phyloP scores from a whole-genome alignment of 1,284 basidiomycete genomes.

The Leccinum proximum region DNA sequence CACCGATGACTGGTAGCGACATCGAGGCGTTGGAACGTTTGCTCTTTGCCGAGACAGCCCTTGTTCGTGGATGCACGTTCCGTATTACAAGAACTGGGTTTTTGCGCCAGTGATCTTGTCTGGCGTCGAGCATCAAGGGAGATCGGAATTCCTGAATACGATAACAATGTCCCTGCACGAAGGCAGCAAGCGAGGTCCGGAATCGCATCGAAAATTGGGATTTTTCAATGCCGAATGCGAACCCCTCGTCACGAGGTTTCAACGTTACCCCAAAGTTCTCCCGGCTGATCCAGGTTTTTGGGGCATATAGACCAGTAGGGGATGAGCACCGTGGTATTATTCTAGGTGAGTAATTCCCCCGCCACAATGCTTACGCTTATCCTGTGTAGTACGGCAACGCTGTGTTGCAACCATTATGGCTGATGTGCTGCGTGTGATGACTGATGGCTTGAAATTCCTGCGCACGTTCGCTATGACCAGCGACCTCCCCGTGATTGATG shows the following conservation, averaged over 20 bases:
- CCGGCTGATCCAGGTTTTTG: slow-evolving; percentile 54
- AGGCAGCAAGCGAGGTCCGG: slow-evolving; percentile 31
- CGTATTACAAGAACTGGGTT: slow-evolving; percentile 50
- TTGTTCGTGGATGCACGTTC: slow-evolving; percentile 44
- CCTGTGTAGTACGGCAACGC: slow-evolving; percentile 39
- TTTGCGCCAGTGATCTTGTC: slow-evolving; percentile 60
- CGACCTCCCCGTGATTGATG: slow-evolving; percentile 29
- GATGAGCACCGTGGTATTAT: slow-evolving; percentile 61
- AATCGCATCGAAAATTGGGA: slow-evolving; percentile 52
- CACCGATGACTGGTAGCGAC: slow-evolving; percentile 27
- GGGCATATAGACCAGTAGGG: slow-evolving; percentile 47
- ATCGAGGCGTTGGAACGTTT: slow-evolving; percentile 38
- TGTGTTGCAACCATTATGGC: slow-evolving; percentile 43
- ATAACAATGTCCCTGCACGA: slow-evolving; percentile 32
- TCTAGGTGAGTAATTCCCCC: slow-evolving; percentile 45
- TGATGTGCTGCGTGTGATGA: slow-evolving; percentile 43
- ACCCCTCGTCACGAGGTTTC: slow-evolving; percentile 47
- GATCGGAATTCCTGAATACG: slow-evolving; percentile 23
- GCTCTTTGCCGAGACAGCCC: slow-evolving; percentile 34
- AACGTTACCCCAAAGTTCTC: slow-evolving; percentile 67
- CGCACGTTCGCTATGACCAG: slow-evolving; percentile 34
- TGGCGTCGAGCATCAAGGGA: slow-evolving; percentile 54
- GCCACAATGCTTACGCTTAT: slow-evolving; percentile 7
- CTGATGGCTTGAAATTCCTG: slow-evolving; percentile 40
- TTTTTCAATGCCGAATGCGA: slow-evolving; percentile 57